Base-by-base conservation (phyloP, 805 yeast genomes). In the Schizosaccharomyces octosporus region DNA sequence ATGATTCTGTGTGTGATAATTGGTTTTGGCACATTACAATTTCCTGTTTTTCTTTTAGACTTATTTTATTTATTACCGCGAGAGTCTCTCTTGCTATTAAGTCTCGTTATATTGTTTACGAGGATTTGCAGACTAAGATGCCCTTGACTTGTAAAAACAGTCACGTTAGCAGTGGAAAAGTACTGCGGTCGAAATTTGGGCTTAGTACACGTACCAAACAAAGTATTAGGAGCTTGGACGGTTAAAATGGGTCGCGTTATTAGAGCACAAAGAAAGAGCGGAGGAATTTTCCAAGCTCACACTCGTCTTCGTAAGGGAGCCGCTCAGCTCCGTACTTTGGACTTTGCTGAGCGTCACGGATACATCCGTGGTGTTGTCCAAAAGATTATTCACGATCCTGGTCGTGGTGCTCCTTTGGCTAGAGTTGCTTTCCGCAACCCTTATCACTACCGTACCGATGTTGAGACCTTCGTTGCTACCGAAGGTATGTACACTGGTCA, bases 231-330 rank as follows among this genome's bases (percentile, higher is more conserved):
- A 36, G 41, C 41, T 36, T 36, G 41, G 41, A 36, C 41, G 41
- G 41, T 45, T 19, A 57, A 39, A 59, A 63, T 72, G 82, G 95
- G 95, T 86, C 87, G 97, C 85, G 99, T 93, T 81, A 93, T 93
- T 83, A 95, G 98, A 82, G 93, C 93, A 85, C 99, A 93, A 85
- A 89, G 99, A 88, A 93, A 93, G 83, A 95, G 96, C 79, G 97
- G 98, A 77, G 90, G 97, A 74, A 88, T 93, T 84, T 93, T 93
- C 88, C 85, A 95, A 77, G 84, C 98, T 74, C 95, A 90, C 93
- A 90, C 97, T 83, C 90, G 97, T 81, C 87, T 93, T 79, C 88
- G 98, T 86, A 87, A 93, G 81, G 98, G 98, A 78, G 97, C 98
- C 77, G 98, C 98, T 76, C 90, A 90, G 87, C 84, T 90, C 78